Conservation (phyloP, 2,329 filamentous ascomycete genomes). For the Daldinia eschscholtzii region DNA sequence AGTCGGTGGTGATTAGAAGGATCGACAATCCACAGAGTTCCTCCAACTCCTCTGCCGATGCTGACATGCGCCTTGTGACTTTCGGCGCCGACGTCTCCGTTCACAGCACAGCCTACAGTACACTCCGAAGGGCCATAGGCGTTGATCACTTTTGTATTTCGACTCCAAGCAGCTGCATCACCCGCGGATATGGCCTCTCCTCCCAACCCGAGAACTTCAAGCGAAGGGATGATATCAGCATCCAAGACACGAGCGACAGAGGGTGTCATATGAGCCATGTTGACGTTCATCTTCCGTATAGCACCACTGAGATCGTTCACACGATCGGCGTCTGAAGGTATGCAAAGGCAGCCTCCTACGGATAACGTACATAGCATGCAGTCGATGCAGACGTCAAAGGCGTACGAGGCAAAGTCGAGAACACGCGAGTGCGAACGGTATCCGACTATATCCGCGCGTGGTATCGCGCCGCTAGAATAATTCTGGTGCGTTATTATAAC, state of each 20-base stretch:
- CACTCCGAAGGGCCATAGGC: slow-evolving; percentile 68
- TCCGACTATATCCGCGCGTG: slow-evolving; percentile 58
- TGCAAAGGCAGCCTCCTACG: slow-evolving; percentile 64
- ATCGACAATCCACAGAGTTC: slow-evolving; percentile 65
- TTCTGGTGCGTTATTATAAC: slow-evolving; percentile 66
- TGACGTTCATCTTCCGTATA: slow-evolving; percentile 59
- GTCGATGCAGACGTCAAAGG: slow-evolving; percentile 67
- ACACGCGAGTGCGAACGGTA: slow-evolving; percentile 59
- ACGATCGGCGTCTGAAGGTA: slow-evolving; percentile 66
- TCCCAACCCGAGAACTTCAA: slow-evolving; percentile 63
- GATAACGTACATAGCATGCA: slow-evolving; percentile 68
- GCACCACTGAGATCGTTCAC: slow-evolving; percentile 64
- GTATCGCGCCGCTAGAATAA: slow-evolving; percentile 61
- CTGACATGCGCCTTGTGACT: slow-evolving; percentile 54
- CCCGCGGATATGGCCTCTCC: slow-evolving; percentile 66
- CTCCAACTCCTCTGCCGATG: slow-evolving; percentile 63
- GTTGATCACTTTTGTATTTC: slow-evolving; percentile 61
- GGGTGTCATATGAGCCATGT: slow-evolving; percentile 66
- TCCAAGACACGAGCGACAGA: slow-evolving; percentile 64
- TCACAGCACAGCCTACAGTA: slow-evolving; percentile 65
- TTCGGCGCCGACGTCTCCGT: slow-evolving; percentile 57
- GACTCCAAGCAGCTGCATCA: slow-evolving; percentile 63
- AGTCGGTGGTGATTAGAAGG: slow-evolving; percentile 61
- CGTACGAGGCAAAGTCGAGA: slow-evolving; percentile 65
- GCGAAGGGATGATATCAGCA: slow-evolving; percentile 59